Evolutionary conservation across 179 eudicot species (phyloP).

Genomic region (Amaranthus tricolor): DNA sequence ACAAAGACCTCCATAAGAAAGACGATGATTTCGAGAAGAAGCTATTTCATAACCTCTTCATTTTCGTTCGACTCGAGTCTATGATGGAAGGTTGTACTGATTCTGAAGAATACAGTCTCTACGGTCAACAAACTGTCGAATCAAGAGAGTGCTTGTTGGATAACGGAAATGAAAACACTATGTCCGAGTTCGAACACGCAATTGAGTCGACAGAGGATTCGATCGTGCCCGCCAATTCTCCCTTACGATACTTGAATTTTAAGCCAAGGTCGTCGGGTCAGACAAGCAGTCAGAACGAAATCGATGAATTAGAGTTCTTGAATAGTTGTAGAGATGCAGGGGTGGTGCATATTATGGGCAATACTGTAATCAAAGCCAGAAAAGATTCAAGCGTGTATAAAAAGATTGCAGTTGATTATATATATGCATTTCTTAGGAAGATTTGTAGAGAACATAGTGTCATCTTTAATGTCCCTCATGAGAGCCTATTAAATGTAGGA

Average conservation of each 20-base stretch:
- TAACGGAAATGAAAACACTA: constrained; percentile 16
- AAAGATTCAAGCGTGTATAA: constrained; percentile 61
- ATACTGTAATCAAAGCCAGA: constrained; percentile 81
- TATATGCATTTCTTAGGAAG: constrained; percentile 94
- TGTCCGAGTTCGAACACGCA: constrained; percentile 35
- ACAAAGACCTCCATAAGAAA: constrained; percentile 90
- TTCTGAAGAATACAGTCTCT: constrained; percentile 82
- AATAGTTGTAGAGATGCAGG: constrained; percentile 79
- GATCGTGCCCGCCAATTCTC: constrained; percentile 47
- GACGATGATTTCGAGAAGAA: constrained; percentile 89
- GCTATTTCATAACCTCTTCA: constrained; percentile 72
- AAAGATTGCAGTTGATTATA: constrained; percentile 78
- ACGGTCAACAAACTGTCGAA: constrained; percentile 62
- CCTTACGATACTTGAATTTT: constrained; percentile 21
- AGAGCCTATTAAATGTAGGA: constrained; percentile 87
- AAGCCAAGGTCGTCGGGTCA: constrained; percentile 47
- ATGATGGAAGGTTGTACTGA: constrained; percentile 98
- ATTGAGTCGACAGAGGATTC: constrained; percentile 31
- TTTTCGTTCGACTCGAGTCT: constrained; percentile 81
- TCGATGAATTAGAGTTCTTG: constrained; percentile 76
- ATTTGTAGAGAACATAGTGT: constrained; percentile 97
- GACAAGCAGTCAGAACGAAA: constrained; percentile 52
- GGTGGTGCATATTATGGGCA: constrained; percentile 93
- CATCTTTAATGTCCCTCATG: constrained; percentile 94
- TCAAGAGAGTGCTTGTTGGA: constrained; percentile 42